Percentiles rank a stretch among this genome's conserved stretches.
phyloP scores from a whole-genome alignment of 2,329 filamentous ascomycete genomes.

The Pseudogymnoascus sp. region DNA sequence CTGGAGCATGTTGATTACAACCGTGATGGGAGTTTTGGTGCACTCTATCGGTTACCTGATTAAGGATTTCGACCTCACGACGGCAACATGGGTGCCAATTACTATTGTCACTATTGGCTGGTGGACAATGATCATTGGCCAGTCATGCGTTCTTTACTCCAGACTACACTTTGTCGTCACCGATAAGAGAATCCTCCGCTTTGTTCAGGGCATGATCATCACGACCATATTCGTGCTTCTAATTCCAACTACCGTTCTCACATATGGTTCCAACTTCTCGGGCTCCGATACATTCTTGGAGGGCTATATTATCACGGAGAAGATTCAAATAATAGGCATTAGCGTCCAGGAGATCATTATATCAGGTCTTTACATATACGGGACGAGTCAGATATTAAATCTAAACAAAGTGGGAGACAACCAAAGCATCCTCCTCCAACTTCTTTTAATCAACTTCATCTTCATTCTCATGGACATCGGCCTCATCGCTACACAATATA shows the following conservation, averaged over 20 bases:
- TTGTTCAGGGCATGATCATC: conserved; percentile 44
- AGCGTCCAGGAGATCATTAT: conserved; percentile 38
- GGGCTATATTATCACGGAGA: conserved; percentile 33
- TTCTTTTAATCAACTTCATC: conserved; percentile 38
- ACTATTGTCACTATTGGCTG: conserved; percentile 33
- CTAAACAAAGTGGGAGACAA: conserved; percentile 13
- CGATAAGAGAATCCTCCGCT: conserved; percentile 36
- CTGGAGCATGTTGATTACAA: conserved; percentile 32
- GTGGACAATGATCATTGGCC: conserved; percentile 47
- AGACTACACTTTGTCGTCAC: conserved; percentile 45
- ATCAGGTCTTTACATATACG: conserved; percentile 43
- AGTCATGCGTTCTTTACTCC: conserved; percentile 47
- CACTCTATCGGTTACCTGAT: conserved; percentile 39
- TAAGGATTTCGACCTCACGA: conserved; percentile 31
- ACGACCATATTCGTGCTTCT: conserved; percentile 40
- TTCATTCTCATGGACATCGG: conserved; percentile 38
- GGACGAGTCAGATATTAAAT: conserved; percentile 29
- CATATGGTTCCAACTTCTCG: conserved; percentile 30
- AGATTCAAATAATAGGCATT: conserved; percentile 37
- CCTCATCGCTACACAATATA: conserved; percentile 32
- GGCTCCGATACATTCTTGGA: conserved; percentile 25
- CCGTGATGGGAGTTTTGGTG: conserved; percentile 28
- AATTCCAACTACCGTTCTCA: conserved; percentile 41
- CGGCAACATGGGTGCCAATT: conserved; percentile 39
- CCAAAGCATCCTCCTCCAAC: conserved; percentile 32